Evolutionary conservation across 2,329 filamentous ascomycete species (phyloP), one percentile per base, ranked within the genome.

Genomic region (Cadophora sp.): DNA sequence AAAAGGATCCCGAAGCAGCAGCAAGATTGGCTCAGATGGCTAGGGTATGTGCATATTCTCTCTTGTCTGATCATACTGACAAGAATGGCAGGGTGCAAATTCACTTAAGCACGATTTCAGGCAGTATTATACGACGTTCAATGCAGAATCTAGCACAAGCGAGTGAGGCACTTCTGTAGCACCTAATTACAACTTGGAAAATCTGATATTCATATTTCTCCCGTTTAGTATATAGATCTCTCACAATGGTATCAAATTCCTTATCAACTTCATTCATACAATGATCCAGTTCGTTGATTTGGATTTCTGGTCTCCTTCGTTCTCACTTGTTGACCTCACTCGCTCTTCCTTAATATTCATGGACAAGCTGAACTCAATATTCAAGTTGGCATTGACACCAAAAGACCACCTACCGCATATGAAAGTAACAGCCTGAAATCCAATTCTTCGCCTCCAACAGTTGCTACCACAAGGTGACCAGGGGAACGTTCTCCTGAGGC

Each of bases 51-150:
- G 24, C 8, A 18, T 8, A 18, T 51, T 51, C 48, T 51, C n/a
- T 3, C 24, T 51, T 51, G 22, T 11, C 47, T 50, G 20, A 24
- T 27, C 22, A 27, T 50, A 50, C 47, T 50, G 47, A 50, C 22
- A 24, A 50, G 5, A 24, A 48, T 50, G 47, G 27, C 47, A 51
- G 48, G 48, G 24, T 18, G 48, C 24, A 30, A 18, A 51, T 8
- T 11, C 24, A n/a, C 48, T 51, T 30, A 30, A 30, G 48, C 48
- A 51, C 24, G 48, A 51, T 51, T 51, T 51, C 48, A 51, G 24
- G 11, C 48, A 51, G 24, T 51, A 51, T 30, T 51, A 51, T 8
- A 51, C 27, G 20, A 27, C 47, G 47, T 6, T 50, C 47, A 50
- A 50, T 9, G 6, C 20, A 50, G 47, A 50, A 50, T 50, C 47